Conservation (phyloP, 75 land plant genomes). For the Picea sitchensis region DNA sequence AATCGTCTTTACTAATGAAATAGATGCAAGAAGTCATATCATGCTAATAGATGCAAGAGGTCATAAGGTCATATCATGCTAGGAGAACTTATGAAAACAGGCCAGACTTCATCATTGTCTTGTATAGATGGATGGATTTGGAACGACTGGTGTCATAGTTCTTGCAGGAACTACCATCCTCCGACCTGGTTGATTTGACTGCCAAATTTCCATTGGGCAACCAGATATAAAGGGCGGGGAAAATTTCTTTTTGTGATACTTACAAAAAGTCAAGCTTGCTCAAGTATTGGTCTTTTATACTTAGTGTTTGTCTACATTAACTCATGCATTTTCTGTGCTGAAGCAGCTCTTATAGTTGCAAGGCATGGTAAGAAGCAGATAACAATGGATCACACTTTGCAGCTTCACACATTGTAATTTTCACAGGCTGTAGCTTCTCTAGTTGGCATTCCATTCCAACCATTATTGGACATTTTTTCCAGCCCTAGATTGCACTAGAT, state of each 20-base stretch:
- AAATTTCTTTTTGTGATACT: conserved; percentile 43
- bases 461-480: too few relatives aligned
- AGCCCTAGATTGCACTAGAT: not conserved
- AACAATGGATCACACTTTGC: conserved; percentile 79
- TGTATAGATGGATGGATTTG: conserved; percentile 69
- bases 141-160: conserved; percentile 49
- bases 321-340: conserved; percentile 80
- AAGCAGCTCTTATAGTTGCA: conserved; percentile 95
- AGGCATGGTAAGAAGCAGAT: conserved; percentile 59
- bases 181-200: conserved; percentile 69
- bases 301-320: conserved; percentile 40
- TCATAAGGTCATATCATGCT: conserved; percentile 17
- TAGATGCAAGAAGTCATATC: conserved; percentile 55
- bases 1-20: conserved; percentile 62
- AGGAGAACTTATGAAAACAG: conserved; percentile 53
- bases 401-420: too few relatives aligned
- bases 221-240: conserved; percentile 55
- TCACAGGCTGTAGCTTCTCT: conserved; percentile 30
- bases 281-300: conserved; percentile 34
- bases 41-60: conserved; percentile 30
- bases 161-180: conserved; percentile 58
- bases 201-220: conserved; percentile 43
- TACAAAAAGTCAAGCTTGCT: conserved; percentile 45
- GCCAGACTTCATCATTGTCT: conserved; percentile 53
- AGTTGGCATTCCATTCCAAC: too few relatives aligned